These are phyloP conservation scores for Simmondsia chinensis DNA, from an alignment of 148 eudicot genomes.

Conservation along the genomic window DNA sequence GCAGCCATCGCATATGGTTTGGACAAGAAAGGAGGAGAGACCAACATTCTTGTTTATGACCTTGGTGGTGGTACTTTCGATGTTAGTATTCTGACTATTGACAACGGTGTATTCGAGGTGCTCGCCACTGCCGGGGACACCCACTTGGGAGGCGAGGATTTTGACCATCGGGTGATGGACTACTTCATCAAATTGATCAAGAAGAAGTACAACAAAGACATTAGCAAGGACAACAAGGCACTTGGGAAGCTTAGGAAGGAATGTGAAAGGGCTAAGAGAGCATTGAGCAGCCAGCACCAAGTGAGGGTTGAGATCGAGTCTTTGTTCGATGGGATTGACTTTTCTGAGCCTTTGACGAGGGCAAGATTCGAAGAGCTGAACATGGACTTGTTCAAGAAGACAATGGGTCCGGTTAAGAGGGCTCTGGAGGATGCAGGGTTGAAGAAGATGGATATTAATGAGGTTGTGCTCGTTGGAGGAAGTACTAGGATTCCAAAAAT, in stretches of 20 bases:
- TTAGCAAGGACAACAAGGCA: slow-evolving; percentile 40
- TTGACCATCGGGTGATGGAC: slow-evolving; percentile 41
- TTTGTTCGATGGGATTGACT: slow-evolving; percentile 30
- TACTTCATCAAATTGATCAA: slow-evolving; percentile 41
- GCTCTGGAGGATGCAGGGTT: slow-evolving; percentile 36
- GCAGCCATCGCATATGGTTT: slow-evolving; percentile 46
- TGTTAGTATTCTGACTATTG: slow-evolving; percentile 33
- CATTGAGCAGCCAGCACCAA: slow-evolving; percentile 41
- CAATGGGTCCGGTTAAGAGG: slow-evolving; percentile 36
- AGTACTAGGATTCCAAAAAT: slow-evolving; percentile 50
- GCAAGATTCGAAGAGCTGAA: slow-evolving; percentile 42
- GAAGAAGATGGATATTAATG: slow-evolving; percentile 31
- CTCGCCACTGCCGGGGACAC: slow-evolving; percentile 48
- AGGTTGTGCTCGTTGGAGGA: slow-evolving; percentile 48
- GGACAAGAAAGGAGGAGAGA: slow-evolving; percentile 31
- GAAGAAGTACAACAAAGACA: slow-evolving; percentile 39
- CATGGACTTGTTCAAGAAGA: slow-evolving; percentile 45
- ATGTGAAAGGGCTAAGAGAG: slow-evolving; percentile 46
- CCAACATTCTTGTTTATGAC: slow-evolving; percentile 41
- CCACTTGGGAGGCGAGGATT: slow-evolving; percentile 52
- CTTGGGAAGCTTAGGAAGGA: slow-evolving; percentile 36
- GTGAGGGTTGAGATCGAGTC: slow-evolving; percentile 38
- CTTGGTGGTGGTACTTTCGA: slow-evolving; percentile 52
- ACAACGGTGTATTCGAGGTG: slow-evolving; percentile 42
- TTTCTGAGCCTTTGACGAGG: slow-evolving; percentile 41